Conservation (phyloP, 2,329 filamentous ascomycete genomes). For the Polychaeton citri region DNA sequence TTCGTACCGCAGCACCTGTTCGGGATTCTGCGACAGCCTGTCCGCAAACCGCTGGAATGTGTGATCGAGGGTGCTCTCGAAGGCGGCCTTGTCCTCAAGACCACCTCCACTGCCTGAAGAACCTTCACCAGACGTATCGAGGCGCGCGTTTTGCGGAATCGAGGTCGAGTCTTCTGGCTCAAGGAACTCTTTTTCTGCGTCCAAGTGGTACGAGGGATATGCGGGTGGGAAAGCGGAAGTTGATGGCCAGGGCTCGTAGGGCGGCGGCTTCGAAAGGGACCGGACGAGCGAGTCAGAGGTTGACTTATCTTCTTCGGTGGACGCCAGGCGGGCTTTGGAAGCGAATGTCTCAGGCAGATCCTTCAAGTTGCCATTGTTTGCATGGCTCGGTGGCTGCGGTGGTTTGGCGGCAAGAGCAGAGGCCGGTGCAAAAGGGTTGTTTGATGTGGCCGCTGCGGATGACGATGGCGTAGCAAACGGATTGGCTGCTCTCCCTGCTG, state of each 20-base stretch:
- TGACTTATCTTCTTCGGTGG: not conserved
- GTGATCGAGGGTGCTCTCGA: constrained; percentile 35
- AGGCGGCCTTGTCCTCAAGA: constrained; percentile 34
- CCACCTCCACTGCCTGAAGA: constrained; percentile 14
- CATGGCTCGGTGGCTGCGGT: constrained; percentile 21
- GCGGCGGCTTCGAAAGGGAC: constrained; percentile 14
- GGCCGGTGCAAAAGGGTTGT: constrained; percentile 45
- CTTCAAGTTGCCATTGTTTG: constrained; percentile 7
- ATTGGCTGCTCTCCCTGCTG: constrained; percentile 32
- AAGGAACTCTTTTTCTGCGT: constrained; percentile 85
- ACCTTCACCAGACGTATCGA: constrained; percentile 15
- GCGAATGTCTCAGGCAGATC: constrained; percentile 18
- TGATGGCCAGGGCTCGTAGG: constrained; percentile 60
- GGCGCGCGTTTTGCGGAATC: constrained; percentile 16
- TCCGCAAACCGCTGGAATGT: constrained; percentile 40
- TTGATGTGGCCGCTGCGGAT: constrained; percentile 20
- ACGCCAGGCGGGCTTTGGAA: constrained; percentile 17
- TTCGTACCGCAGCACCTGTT: constrained; percentile 39
- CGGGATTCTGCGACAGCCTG: constrained; percentile 35
- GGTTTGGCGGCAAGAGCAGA: constrained; percentile 31
- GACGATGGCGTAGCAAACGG: constrained; percentile 48
- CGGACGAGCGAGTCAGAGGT: constrained; percentile 10
- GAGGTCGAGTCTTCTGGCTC: constrained; percentile 41
- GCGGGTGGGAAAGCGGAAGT: constrained; percentile 50
- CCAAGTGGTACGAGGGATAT: constrained; percentile 66